Evolutionary conservation across 768 basidiomycete genomes (phyloP), one percentile per base, ranked within the genome.

Genomic region (Collybia sp.): DNA sequence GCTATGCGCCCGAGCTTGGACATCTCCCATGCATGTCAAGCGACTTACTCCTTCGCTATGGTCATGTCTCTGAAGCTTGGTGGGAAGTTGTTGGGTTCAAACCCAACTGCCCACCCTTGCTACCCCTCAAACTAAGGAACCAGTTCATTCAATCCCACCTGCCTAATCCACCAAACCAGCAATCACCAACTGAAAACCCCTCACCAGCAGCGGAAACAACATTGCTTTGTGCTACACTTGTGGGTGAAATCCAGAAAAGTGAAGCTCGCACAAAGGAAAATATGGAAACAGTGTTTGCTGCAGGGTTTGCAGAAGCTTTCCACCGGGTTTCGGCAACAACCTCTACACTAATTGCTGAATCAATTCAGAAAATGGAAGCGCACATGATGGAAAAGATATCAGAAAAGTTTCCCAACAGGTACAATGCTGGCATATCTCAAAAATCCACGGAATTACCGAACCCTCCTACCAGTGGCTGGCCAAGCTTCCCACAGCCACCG

Each of bases 11-110:
- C 1, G 50, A 61, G 44, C 13, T 46, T 30, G 49, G 47, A 1
- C 47, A 51, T 13, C 30, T 59, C 1, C 47, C 50, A 11, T 36
- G 40, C 0, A 17, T 57, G 11, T 45, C 55, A 0, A 52, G 50
- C 41, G 58, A 60, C 17, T n/a, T 53, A 1, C 18, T 62, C 0
- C 41, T 53, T 1, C 43, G 52, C 8, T 58, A 36, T 48, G 55
- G 51, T 1, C 46, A 48, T 1, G 41, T 43, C 0, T 57, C 55
- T 3, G 54, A 58, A 20, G n/a, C 16, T 6, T 62, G 60, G 60
- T 54, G 52, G 52, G 30, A 51, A 2, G 38, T 57, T 2, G 18
- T 30, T 31, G 53, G 55, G 0, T 56, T 57, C 18, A 13, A 12
- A 1, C 53, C 50, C 12, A 44, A 43, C 17, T 12, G 6, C 5